Evolutionary conservation across 305 asterid genomes (phyloP), one percentile per base, ranked within the genome.

Genomic region (Coffea humblotiana): DNA sequence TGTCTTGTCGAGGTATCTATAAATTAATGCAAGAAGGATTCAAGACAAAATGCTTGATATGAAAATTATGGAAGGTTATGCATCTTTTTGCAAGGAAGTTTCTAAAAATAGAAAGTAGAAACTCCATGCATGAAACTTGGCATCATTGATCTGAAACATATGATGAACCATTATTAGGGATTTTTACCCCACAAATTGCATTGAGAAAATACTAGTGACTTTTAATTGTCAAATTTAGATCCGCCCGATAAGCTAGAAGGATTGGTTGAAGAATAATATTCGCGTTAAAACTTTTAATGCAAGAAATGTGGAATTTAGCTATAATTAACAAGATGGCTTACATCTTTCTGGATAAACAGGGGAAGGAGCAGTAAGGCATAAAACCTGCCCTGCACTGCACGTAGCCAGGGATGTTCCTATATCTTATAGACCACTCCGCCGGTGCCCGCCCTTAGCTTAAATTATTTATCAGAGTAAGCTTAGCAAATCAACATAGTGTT

Each of bases 51-150:
- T 65, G 14, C 70, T 3, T 29, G 8, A 45, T 27, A 3, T 27
- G 47, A 58, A 77, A 66, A 29, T 66, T 43, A 32, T 51, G 68
- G 21, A 77, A 77, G 66, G 48, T 66, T 49, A 72, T 66, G 65
- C 47, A 10, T 77, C 43, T 66, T 51, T 77, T 47, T 19, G 14
- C 19, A 2, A 65, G 29, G 35, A 32, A 47, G 48, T 77, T 77
- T 66, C 35, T 40, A 29, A 29, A 29, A 29, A 27, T 54, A 45
- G 51, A 77, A 77, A 77, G 73, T 48, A 49, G 35, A 29, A 14
- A 48, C 35, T 65, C 65, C 74, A 29, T 77, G 80, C 74, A 49
- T 63, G 79, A 40, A 63, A 61, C n/a, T 56, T n/a, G 27, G 69
- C 70, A 40, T 54, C 18, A 35, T 19, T 15, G 40, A 37, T 58